Conservation (phyloP, 2,329 filamentous ascomycete genomes). For the Penicillium frequentans region DNA sequence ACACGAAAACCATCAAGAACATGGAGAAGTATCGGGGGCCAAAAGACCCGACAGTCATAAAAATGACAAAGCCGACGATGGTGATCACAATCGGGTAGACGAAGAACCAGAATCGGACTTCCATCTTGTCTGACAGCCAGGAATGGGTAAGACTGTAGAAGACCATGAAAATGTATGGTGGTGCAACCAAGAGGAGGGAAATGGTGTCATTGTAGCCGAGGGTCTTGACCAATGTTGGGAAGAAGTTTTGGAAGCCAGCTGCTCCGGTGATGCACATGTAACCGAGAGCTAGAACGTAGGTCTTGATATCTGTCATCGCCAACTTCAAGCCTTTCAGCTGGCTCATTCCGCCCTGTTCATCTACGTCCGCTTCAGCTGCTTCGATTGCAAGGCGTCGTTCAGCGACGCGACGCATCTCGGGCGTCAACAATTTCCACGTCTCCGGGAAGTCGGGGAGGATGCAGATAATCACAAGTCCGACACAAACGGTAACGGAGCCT, state of each 20-base stretch:
- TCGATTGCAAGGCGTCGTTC: conserved; percentile 52
- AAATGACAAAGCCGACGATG: conserved; percentile 54
- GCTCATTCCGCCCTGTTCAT: conserved; percentile 48
- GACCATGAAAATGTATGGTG: conserved; percentile 57
- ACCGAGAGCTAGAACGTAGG: conserved; percentile 44
- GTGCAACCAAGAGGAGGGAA: conserved; percentile 53
- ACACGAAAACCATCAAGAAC: conserved; percentile 58
- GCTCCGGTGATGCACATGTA: conserved; percentile 52
- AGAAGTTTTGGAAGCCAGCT: conserved; percentile 57
- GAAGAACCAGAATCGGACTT: conserved; percentile 55
- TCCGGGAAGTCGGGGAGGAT: conserved; percentile 46
- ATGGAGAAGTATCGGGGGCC: conserved; percentile 57
- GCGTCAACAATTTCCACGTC: conserved; percentile 45
- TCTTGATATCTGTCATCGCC: conserved; percentile 53
- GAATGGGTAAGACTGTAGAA: conserved; percentile 49
- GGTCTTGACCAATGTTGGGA: conserved; percentile 52
- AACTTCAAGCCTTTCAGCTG: conserved; percentile 53
- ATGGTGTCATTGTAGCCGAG: conserved; percentile 47
- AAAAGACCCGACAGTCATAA: conserved; percentile 54
- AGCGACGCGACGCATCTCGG: conserved; percentile 49
- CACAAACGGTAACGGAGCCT: conserved; percentile 34
- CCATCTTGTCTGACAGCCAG: conserved; percentile 45
- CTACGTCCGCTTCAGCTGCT: conserved; percentile 50
- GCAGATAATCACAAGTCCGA: conserved; percentile 35
- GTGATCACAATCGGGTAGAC: conserved; percentile 53